A percentile compares a stretch with the other conserved stretches of the same genome.
phyloP scores from a whole-genome alignment of 176 grass and related monocot species.

The Juncus effusus region DNA sequence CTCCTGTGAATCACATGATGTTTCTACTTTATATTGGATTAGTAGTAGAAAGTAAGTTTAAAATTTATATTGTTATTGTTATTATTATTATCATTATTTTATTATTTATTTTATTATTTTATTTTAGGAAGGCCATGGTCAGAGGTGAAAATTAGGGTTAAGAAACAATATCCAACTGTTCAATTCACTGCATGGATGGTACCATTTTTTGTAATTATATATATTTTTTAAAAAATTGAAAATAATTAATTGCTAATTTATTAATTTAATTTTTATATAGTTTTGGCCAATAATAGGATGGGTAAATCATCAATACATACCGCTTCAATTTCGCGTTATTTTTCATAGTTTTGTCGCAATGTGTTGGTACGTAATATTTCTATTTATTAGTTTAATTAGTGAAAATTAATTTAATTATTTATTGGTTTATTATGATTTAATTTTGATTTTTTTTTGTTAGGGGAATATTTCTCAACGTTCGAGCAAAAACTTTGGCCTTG shows the following conservation, averaged over 20 bases:
- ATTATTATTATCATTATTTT: not conserved
- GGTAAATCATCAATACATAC: conserved; percentile 90
- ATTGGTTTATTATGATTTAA: not conserved
- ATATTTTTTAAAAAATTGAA: not conserved
- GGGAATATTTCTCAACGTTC: conserved; percentile 95
- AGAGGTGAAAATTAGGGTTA: conserved; percentile 61
- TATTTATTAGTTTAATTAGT: not conserved
- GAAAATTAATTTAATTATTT: conserved; percentile 7
- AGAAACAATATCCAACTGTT: conserved; percentile 80
- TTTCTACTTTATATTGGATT: conserved; percentile 88
- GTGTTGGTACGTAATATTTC: conserved; percentile 56
- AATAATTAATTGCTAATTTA: not conserved
- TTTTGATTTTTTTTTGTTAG: conserved; percentile 25
- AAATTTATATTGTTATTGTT: not conserved
- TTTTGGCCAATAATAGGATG: conserved; percentile 88
- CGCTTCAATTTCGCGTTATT: conserved; percentile 80
- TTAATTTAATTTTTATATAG: conserved; percentile 33
- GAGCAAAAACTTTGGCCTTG: conserved; percentile 63
- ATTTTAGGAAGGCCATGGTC: conserved; percentile 61
- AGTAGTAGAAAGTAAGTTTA: conserved; percentile 81
- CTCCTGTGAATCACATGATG: conserved; percentile 77
- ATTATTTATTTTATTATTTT: not conserved
- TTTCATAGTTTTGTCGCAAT: conserved; percentile 81
- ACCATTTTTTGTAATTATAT: not conserved
- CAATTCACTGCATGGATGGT: conserved; percentile 95